Evolutionary conservation across 805 yeast species (phyloP), one percentile per base, ranked within the genome.

Genomic region (Pichia eremophila): DNA sequence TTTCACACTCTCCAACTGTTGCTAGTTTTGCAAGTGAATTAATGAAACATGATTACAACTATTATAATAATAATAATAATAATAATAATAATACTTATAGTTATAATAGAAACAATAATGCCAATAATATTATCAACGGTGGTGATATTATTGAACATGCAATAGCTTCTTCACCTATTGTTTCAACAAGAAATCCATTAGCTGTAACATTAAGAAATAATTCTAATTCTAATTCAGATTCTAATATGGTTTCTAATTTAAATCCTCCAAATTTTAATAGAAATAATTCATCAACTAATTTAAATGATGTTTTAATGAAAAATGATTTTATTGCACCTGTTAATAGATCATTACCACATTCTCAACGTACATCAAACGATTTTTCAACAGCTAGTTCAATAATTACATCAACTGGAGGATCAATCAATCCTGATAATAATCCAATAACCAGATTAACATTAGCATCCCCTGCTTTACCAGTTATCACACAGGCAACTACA

Each of bases 401-500:
- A 31, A 8, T 32, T 3, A 47, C 50, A 3, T 40, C 17, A 10
- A 38, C 27, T 14, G 29, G 55, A 31, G 29, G 41, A 15, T 31
- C 45, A n/a, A 29, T 44, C 11, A 49, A 41, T 49, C 18, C 14
- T n/a, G 50, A 47, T 49, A 38, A 15, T 15, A 64, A 64, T 45
- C 67, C 67, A 2, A 53, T 61, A 37, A 53, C 51, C 34, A 56
- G 58, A 45, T 53, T 65, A 22, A 54, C 63, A 29, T 45, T 62
- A 9, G 66, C 66, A 1, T 54, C 65, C 1, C 66, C 68, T 14
- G 69, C 69, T 1, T 48, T 65, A 31, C 69, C 69, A 14, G 63
- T 64, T 8, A 63, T 65, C 2, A 64, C 69, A 2, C 66, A 62
- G 39, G 65, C 69, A 15, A 65, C 69, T 1, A 65, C 69, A 2